Evolutionary conservation across 2,329 filamentous ascomycete genomes (phyloP), one percentile per base, ranked within the genome.

Genomic region (Aureobasidium subglaciale): DNA sequence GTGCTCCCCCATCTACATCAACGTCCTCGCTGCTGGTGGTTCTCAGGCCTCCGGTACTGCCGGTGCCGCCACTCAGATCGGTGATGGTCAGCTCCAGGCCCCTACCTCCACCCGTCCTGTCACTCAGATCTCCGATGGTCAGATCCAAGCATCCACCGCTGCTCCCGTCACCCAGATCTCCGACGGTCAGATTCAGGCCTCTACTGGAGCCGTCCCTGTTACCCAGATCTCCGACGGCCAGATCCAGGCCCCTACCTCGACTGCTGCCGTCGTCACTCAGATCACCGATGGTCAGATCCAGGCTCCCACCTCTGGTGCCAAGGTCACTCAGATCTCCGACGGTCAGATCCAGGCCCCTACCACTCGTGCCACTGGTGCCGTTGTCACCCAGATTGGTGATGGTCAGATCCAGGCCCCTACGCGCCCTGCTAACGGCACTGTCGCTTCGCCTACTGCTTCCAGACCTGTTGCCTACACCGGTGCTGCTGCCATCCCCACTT

Each of bases 1-100:
- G 69, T 93, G 88, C 73, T 74, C 78, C 56, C 75, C 79, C 2
- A 78, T 88, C 62, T 63, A 66, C 64, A 69, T 72, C 29, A 75
- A 84, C 62, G 68, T 80, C 50, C 78, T 83, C 18, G 29, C 32
- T 38, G n/a, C 55, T 52, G 32, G 45, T 45, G 43, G 2, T 48
- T 30, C 10, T 48, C 13, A 10, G 9, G 29, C 42, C 18, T 45
- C 42, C 13, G 32, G 18, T 15, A 41, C 54, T 25, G 24, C n/a
- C 46, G 38, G 46, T 22, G 48, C 48, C 22, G 58, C 58, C 25
- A 70, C 69, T 50, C 73, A 78, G 66, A 71, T 71, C 60, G 69
- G 70, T 4, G 77, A 80, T 57, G 77, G 76, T 35, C 76, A 80
- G 64, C 67, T 78, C 59, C 25, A 30, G n/a, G 55, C 55, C 18